Evolutionary conservation across 129 eudicot species (phyloP).

Genomic region (Ambrosia trifida): DNA sequence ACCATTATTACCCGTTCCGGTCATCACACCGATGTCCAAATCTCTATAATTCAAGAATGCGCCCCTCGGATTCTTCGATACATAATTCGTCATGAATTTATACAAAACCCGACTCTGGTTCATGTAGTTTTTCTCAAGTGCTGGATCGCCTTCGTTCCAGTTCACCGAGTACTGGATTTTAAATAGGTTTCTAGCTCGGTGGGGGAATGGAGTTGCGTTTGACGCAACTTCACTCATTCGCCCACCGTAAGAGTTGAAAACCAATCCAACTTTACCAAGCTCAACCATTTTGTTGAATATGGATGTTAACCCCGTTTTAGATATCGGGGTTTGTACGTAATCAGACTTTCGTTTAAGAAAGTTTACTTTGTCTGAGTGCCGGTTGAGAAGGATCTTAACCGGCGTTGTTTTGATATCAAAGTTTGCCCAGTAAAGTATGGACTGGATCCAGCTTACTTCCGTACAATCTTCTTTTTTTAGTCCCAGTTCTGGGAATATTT

Average conservation of each 20-base stretch:
- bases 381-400: conserved; percentile 16
- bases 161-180: conserved; percentile 43
- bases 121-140: conserved; percentile 29
- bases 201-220: conserved; percentile 53
- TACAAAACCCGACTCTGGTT: conserved; percentile 33
- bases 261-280: conserved; percentile 34
- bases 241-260: conserved; percentile 55
- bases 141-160: conserved; percentile 42
- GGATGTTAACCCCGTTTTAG: conserved; percentile 33
- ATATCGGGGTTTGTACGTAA: conserved; percentile 39
- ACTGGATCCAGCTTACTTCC: conserved; percentile 39
- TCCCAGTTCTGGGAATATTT: conserved; percentile 38
- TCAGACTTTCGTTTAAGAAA: conserved; percentile 51
- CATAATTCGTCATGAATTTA: conserved; percentile 29
- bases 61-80: conserved; percentile 38
- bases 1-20: conserved; percentile 27
- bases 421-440: conserved; percentile 30
- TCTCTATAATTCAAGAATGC: conserved; percentile 34
- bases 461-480: conserved; percentile 25
- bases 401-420: conserved; percentile 26
- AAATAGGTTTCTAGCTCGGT: conserved; percentile 57
- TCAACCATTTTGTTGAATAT: conserved; percentile 35
- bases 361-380: conserved; percentile 32
- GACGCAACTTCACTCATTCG: conserved; percentile 47
- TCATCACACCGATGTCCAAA: conserved; percentile 37